Evolutionary conservation across 2,329 filamentous ascomycete species (phyloP), one percentile per base, ranked within the genome.

Genomic region (Penicillium occitanis): DNA sequence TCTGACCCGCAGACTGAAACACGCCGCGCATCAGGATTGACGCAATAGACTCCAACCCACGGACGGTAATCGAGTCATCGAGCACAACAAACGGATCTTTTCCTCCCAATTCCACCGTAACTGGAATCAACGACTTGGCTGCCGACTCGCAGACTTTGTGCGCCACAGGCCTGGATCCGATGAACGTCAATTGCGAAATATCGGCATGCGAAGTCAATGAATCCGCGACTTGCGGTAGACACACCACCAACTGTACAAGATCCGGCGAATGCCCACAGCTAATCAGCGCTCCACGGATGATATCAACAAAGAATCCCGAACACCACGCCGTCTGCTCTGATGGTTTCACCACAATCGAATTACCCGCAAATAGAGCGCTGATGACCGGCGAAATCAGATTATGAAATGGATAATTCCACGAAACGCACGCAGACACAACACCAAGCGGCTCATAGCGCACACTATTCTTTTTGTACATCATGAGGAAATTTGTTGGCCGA

Each of bases 381-480:
- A 98, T 96, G 70, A 97, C 86, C 14, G 94, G 95, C 0, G 91
- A 92, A 57, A 98, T 87, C 69, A 98, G 84, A 79, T 99, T 99
- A 81, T 99, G 95, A 79, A 98, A 96, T 53, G 92, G 89, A 76
- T 93, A 98, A 82, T 99, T 99, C 95, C 95, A 99, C 75, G 91
- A 95, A 51, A 99, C 92, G 62, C 94, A 90, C 19, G 95, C 94
- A 11, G 92, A 90, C 5, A 99, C 91, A 42, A 99, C 92, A 17
- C 95, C 95, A 22, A 98, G 82, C 14, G 95, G 94, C 79, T 99
- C 93, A 78, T 96, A 99, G 60, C 86, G 82, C 33, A 99, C 93
- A 68, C 89, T 90, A 75, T 97, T 97, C 76, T 87, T 88, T 85
- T 99, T 99, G 81, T 98, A 97, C 80, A 89, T 87, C 92, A 99